Evolutionary conservation across 768 basidiomycete genomes (phyloP).

Genomic region (Gautieria morchelliformis): DNA sequence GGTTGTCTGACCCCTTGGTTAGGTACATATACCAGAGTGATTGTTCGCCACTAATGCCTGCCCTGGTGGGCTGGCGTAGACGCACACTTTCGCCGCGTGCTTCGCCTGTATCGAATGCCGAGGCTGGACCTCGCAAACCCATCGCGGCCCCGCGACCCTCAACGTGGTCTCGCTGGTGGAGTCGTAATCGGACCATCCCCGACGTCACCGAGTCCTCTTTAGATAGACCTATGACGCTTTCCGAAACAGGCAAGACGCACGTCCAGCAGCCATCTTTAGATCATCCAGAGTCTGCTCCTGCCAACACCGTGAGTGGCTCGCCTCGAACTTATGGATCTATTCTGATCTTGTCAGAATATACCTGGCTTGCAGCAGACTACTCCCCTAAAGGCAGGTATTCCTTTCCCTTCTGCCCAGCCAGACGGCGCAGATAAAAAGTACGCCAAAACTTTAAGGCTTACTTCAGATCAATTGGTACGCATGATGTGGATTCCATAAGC

Average conservation of each 20-base stretch:
- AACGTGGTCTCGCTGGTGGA: constrained; percentile 86
- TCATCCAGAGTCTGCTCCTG: constrained; percentile 17
- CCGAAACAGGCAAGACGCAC: constrained; percentile 4
- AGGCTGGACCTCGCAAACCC: not conserved
- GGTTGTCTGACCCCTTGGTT: not conserved
- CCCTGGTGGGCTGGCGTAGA: constrained; percentile 61
- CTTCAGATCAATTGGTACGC: constrained; percentile 87
- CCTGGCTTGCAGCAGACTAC: not conserved
- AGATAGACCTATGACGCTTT: not conserved
- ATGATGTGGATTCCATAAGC: not conserved
- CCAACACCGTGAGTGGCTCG: not conserved
- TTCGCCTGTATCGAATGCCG: not conserved
- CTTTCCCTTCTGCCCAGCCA: not conserved
- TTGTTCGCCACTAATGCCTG: constrained; percentile 64
- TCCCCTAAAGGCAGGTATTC: not conserved
- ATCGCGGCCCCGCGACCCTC: constrained; percentile 26
- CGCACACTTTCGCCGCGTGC: constrained; percentile 11
- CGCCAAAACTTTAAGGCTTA: constrained; percentile 86
- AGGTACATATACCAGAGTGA: constrained; percentile 76
- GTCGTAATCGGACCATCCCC: constrained; percentile 34
- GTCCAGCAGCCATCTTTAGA: constrained; percentile 13
- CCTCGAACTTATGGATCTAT: not conserved
- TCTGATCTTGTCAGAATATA: not conserved
- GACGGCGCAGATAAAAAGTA: constrained; percentile 39
- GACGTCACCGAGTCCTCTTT: not conserved